Evolutionary conservation across 2,329 filamentous ascomycete species (phyloP), one percentile per base, ranked within the genome.

Genomic region (Phoma sp.): DNA sequence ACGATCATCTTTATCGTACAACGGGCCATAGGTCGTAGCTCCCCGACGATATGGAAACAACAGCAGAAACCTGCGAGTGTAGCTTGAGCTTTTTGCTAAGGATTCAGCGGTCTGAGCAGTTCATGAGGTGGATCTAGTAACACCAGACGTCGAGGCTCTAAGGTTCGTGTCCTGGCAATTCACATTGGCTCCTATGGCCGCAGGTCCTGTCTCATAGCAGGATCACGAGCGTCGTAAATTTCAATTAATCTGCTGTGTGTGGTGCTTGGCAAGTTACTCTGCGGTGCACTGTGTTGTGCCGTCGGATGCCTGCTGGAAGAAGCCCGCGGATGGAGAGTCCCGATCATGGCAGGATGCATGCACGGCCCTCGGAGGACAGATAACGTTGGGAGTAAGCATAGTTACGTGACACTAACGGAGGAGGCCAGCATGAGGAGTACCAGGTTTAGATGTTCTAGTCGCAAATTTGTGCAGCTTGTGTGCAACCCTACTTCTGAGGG

Each of bases 211-310:
- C 32, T n/a, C 15, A 15, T 27, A 12, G 33, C n/a, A 22, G 8
- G 25, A 35, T 15, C 33, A 21, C 21, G 22, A 40, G 49, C 35
- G 35, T 51, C 49, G 49, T 51, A 33, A 51, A 35, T 41, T 32
- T 29, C 35, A 13, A 19, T 15, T 27, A 27, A 40, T 41, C 35
- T 45, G 41, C 35, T 35, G 7, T 45, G 12, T 44, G 4, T 33
- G 35, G 41, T 35, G 10, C 49, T 51, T 45, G 49, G 49, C 49
- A 25, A 33, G 10, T 39, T 39, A 45, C n/a, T 21, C 37, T 45
- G 41, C 41, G 22, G 9, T 7, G 37, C 39, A n/a, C 10, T 10
- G 8, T 10, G 19, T 19, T 4, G 3, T 12, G n/a, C n/a, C 33
- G 12, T 21, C 19, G 33, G 6, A 19, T 9, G 2, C 33, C 33